Percentiles rank a stretch among this genome's conserved stretches.
Conservation (phyloP, 495 filamentous ascomycete species). For the Penicillium parvum region DNA sequence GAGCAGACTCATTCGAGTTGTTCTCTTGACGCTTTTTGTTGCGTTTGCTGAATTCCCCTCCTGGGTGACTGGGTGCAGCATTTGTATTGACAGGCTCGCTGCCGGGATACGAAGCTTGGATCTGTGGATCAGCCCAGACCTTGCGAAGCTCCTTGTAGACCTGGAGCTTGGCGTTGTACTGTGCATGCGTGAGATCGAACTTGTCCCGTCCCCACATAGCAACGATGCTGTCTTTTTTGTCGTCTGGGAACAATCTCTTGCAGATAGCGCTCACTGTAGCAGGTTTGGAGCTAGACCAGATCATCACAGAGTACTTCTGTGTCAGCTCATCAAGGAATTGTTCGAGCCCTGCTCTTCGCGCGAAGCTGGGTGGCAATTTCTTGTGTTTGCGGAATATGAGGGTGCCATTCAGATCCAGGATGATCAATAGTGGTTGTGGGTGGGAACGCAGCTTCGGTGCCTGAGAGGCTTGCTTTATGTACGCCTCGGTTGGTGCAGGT, state of each 20-base stretch:
- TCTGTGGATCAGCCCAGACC: slow-evolving; percentile 60
- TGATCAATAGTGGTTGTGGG: slow-evolving; percentile 59
- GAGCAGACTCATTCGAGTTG: too few species aligned
- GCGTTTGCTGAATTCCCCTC: neutral
- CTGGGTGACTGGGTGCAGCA: neutral
- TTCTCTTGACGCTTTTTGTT: neutral
- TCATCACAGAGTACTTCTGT: slow-evolving; percentile 66
- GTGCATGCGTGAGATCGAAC: slow-evolving; percentile 56
- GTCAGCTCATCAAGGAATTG: slow-evolving; percentile 66
- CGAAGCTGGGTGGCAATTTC: slow-evolving; percentile 46
- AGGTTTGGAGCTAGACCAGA: slow-evolving; percentile 84
- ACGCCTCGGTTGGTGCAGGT: slow-evolving; percentile 36
- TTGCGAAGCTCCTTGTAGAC: slow-evolving; percentile 79
- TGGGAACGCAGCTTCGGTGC: slow-evolving; percentile 19
- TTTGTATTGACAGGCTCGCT: slow-evolving; percentile 1
- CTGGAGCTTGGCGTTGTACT: slow-evolving; percentile 69
- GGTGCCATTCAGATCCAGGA: slow-evolving; percentile 93
- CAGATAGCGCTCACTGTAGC: slow-evolving; percentile 61
- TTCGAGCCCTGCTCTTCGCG: slow-evolving; percentile 55
- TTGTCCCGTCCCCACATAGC: slow-evolving; percentile 78
- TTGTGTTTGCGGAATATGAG: slow-evolving; percentile 64
- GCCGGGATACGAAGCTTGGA: slow-evolving; percentile 48
- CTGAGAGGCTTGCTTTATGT: slow-evolving; percentile 39
- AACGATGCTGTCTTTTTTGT: slow-evolving; percentile 47
- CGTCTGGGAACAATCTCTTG: slow-evolving; percentile 43